Base-by-base conservation (phyloP, 805 yeast genomes). In the Saccharomycodes ludwigii region DNA sequence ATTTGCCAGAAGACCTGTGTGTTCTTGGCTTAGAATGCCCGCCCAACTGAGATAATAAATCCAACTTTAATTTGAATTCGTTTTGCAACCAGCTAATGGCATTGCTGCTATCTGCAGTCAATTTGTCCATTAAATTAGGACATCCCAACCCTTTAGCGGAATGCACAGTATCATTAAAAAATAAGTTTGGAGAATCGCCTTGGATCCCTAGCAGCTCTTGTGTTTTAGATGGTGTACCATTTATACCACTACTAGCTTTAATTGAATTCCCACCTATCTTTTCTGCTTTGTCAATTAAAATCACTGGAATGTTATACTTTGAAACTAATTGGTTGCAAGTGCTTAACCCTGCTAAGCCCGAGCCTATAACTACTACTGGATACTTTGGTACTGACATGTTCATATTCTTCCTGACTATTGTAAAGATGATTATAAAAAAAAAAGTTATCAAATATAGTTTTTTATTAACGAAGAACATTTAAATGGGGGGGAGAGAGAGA, bases 1-100 rank as follows among this genome's bases (percentile, higher is more conserved):
- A 46, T 9, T 59, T 61, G 1, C 64, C 63, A 6, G 70, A 66
- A 1, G 93, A 86, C 43, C 93, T 66, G 50, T 82, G 94, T 1
- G 94, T 82, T 51, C 94, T 64, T 14, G 83, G 74, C 30, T 65
- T 71, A 1, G 85, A 74, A 48, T 82, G 93, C 3, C 94, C 94
- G 18, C 94, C 94, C 26, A 82, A 54, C 43, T 81, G 69, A n/a
- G 82, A 68, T 9, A 82, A 78, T 11, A 75, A 61, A 6, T 79
- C 66, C 34, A 82, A 57, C 43, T 76, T 81, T 30, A 80, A 56
- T 5, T 63, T 66, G 42, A 80, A 72, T 4, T 64, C 67, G 19
- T 68, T 64, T 41, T 76, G 78, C 31, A 82, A 63, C 88, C 93
- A 82, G 29, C 70, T 69, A 30, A 82, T 66, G 0, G 91, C 86